phyloP scores from a whole-genome alignment of 129 eudicot genomes.

The Flaveria linearis region DNA sequence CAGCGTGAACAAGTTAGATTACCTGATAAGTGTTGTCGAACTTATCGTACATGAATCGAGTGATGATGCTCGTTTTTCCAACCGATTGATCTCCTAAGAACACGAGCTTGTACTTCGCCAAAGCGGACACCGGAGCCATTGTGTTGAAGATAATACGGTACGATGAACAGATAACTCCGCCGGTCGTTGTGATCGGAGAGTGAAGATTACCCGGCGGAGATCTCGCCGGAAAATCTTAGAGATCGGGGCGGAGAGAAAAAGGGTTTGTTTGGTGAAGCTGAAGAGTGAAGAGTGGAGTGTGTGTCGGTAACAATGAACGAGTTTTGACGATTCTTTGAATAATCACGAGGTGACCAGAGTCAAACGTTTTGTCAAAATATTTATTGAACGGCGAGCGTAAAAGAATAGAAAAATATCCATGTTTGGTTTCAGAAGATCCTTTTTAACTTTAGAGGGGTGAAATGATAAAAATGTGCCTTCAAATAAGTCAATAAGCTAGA shows the following conservation, averaged over 20 bases:
- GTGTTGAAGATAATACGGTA: neutral
- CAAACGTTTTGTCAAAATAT: neutral
- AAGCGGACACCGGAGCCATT: conserved; percentile 83
- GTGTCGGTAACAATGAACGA: neutral
- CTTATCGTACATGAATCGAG: conserved; percentile 83
- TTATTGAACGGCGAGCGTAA: no score
- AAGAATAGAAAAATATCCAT: no score
- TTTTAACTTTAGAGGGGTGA: no score
- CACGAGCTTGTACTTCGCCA: conserved; percentile 80
- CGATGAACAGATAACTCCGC: conserved; percentile 8
- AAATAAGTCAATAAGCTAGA: no score
- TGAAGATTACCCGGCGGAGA: conserved; percentile 44
- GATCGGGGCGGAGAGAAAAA: conserved; percentile 28
- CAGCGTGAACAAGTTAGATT: conserved; percentile 12
- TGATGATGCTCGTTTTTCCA: conserved; percentile 80
- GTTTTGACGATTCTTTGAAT: conserved; percentile 11
- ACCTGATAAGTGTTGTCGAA: conserved; percentile 88
- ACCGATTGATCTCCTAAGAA: conserved; percentile 88
- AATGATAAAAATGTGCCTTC: no score
- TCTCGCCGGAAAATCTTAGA: conserved; percentile 53
- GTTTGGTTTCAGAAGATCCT: no score
- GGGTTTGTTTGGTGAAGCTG: conserved; percentile 15
- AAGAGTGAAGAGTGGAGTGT: neutral
- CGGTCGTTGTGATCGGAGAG: conserved; percentile 7
- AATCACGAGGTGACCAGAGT: conserved; percentile 3